Conservation (phyloP, 805 yeast species). For the Teunomyces cretensis region DNA sequence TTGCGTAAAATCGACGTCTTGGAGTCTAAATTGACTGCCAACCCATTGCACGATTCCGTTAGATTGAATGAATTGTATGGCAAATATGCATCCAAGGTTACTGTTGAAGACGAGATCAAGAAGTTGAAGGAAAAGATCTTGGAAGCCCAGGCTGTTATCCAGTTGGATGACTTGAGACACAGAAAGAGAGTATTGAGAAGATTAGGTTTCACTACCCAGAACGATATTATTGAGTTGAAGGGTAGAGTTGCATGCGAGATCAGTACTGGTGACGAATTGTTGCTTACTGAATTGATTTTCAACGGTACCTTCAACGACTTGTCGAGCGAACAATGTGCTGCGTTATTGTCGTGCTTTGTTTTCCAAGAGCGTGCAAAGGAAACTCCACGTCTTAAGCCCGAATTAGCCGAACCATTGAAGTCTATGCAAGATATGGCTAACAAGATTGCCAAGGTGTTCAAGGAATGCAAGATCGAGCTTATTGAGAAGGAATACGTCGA, state of each 20-base stretch:
- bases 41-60: constrained; percentile 64
- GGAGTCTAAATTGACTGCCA: constrained; percentile 68
- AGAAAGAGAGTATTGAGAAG: constrained; percentile 92
- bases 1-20: constrained; percentile 78
- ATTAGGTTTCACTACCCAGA: constrained; percentile 81
- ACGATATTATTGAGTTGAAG: constrained; percentile 90
- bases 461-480: constrained; percentile 86
- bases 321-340: constrained; percentile 87
- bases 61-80: constrained; percentile 63
- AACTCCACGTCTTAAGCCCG: constrained; percentile 80
- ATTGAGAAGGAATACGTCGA: constrained; percentile 92
- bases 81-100: constrained; percentile 63
- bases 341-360: constrained; percentile 89
- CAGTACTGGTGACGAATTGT: constrained; percentile 82
- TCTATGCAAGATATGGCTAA: constrained; percentile 88
- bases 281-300: constrained; percentile 88
- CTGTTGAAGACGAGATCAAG: constrained; percentile 58
- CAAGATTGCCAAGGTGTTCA: constrained; percentile 83
- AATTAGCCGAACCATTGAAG: constrained; percentile 87
- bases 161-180: constrained; percentile 88
- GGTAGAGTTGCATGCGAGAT: constrained; percentile 98
- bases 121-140: constrained; percentile 60
- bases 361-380: constrained; percentile 95
- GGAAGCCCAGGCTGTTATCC: constrained; percentile 89
- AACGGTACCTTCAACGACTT: constrained; percentile 93